Percentiles rank a stretch among this genome's conserved stretches.
Conservation (phyloP, 208 protist genomes). For the Lotmaria passim region DNA sequence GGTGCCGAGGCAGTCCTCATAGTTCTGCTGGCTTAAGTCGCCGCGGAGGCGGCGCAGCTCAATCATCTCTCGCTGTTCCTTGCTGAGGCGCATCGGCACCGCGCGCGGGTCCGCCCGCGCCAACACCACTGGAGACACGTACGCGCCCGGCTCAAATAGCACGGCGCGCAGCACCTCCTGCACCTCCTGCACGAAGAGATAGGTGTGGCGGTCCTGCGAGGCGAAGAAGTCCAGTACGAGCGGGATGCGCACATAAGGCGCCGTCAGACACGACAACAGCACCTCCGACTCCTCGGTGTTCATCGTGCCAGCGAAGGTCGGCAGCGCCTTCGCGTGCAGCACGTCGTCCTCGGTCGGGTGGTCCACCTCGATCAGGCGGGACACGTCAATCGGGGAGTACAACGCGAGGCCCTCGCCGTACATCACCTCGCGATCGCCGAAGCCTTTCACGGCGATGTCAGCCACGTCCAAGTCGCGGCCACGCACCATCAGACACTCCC, state of each 20-base stretch:
- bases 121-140: constrained; percentile 43
- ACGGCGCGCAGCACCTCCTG: constrained; percentile 85
- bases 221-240: constrained; percentile 89
- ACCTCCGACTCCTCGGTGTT: constrained; percentile 78
- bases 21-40: constrained; percentile 40
- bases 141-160: constrained; percentile 91
- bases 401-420: constrained; percentile 80
- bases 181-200: constrained; percentile 62
- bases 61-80: constrained; percentile 50
- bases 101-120: constrained; percentile 37
- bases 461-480: constrained; percentile 83
- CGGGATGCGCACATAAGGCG: constrained; percentile 86
- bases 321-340: constrained; percentile 73
- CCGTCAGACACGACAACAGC: constrained; percentile 86
- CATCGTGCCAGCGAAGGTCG: constrained; percentile 77
- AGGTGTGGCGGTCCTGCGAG: constrained; percentile 82
- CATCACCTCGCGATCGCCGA: constrained; percentile 74
- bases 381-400: constrained; percentile 77
- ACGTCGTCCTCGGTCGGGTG: constrained; percentile 88
- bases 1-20: constrained; percentile 71
- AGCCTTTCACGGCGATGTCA: constrained; percentile 73
- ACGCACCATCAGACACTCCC: constrained; percentile 81
- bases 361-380: constrained; percentile 52
- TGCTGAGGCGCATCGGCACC: constrained; percentile 72
- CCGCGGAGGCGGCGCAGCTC: constrained; percentile 39